Conservation (phyloP, 2,329 filamentous ascomycete genomes). For the Claviceps quebecensis region DNA sequence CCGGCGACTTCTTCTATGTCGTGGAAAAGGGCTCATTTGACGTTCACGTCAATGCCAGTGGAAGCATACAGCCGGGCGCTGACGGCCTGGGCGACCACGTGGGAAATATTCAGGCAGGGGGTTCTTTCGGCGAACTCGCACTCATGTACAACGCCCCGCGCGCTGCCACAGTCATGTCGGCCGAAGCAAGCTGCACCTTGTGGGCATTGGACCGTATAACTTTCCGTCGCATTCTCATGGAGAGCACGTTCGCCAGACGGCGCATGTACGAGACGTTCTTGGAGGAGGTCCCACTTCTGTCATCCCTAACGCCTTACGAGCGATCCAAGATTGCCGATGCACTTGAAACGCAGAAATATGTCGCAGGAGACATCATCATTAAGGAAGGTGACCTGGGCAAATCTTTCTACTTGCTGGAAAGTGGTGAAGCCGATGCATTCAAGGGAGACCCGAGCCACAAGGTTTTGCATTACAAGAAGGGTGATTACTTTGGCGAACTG, state of each 20-base stretch:
- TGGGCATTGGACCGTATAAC: conserved; percentile 94
- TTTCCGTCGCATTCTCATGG: conserved; percentile 96
- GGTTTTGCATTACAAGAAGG: conserved; percentile 74
- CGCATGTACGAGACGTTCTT: conserved; percentile 97
- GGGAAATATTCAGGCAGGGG: conserved; percentile 67
- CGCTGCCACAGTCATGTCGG: conserved; percentile 82
- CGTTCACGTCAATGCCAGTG: conserved; percentile 71
- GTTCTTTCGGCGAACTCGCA: conserved; percentile 90
- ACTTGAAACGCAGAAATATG: conserved; percentile 78
- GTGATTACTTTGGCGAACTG: conserved; percentile 94
- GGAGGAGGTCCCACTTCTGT: conserved; percentile 78
- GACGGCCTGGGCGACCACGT: conserved; percentile 78
- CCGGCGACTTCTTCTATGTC: conserved; percentile 95
- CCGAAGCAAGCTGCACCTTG: conserved; percentile 62
- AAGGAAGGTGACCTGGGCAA: conserved; percentile 81
- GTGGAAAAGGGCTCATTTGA: conserved; percentile 86
- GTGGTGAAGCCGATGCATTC: conserved; percentile 73
- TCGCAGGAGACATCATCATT: conserved; percentile 71
- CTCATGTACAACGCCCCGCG: conserved; percentile 98
- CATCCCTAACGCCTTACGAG: conserved; percentile 77
- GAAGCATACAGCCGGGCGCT: conserved; percentile 62
- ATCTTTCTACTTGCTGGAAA: conserved; percentile 82
- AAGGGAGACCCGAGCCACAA: conserved; percentile 57
- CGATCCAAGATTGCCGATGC: conserved; percentile 96
- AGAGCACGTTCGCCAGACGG: conserved; percentile 87